Conservation (phyloP, 768 basidiomycete genomes). For the Boletus subparvulus region DNA sequence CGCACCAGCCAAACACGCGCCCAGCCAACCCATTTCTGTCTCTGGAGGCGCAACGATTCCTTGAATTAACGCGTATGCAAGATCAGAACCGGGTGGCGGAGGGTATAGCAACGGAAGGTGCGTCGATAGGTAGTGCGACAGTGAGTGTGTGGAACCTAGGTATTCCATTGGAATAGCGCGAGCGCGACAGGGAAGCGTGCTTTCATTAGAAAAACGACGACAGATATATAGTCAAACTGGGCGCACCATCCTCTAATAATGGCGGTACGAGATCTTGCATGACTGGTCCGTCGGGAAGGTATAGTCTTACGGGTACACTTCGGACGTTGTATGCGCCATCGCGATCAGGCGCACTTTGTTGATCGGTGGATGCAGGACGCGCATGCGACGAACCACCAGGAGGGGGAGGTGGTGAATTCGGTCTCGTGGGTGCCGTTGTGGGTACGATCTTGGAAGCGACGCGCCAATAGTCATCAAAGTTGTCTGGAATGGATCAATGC, state of each 20-base stretch:
- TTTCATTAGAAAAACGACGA: not conserved
- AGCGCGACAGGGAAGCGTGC: not conserved
- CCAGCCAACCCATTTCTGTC: slow-evolving; percentile 92
- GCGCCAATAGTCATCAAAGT: slow-evolving; percentile 93
- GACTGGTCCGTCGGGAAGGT: slow-evolving; percentile 87
- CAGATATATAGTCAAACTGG: not conserved
- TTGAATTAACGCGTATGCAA: slow-evolving; percentile 81
- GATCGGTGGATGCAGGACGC: slow-evolving; percentile 66
- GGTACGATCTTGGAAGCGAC: slow-evolving; percentile 94
- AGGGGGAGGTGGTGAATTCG: slow-evolving; percentile 54
- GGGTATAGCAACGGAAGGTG: slow-evolving; percentile 83
- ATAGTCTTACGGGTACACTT: slow-evolving; percentile 86
- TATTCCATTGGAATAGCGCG: not conserved
- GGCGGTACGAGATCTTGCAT: slow-evolving; percentile 89
- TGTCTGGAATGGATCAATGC: slow-evolving; percentile 55
- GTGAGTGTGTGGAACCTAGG: slow-evolving; percentile 71
- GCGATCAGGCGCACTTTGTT: slow-evolving; percentile 52
- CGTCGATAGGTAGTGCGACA: slow-evolving; percentile 64
- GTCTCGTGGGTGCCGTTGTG: slow-evolving; percentile 61
- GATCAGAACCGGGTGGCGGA: slow-evolving; percentile 42
- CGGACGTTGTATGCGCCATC: slow-evolving; percentile 88
- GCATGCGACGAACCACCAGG: slow-evolving; percentile 58
- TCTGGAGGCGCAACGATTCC: slow-evolving; percentile 82
- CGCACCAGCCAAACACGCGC: slow-evolving; percentile 85
- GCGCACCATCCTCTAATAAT: slow-evolving; percentile 66